Base-by-base conservation (phyloP, 805 yeast genomes). In the Grigorovia jiainica region DNA sequence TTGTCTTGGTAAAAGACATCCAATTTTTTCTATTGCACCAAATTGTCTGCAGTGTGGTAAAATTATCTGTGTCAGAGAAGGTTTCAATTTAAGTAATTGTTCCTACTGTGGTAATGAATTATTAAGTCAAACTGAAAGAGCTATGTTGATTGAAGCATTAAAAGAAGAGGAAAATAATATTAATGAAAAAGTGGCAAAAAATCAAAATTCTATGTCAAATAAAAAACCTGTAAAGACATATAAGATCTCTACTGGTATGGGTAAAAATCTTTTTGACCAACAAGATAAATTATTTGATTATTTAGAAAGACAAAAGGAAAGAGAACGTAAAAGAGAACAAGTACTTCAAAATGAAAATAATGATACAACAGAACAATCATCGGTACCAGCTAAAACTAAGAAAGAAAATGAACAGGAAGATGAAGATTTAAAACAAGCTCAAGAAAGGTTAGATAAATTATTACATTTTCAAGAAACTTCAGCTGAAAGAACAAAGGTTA, bases 1-100 rank as follows among this genome's bases (percentile, higher is more conserved):
- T 47, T 89, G 97, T 55, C 84, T 81, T 78, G 97, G 90, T 1
- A 75, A 82, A 0, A 68, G 83, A 45, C 98, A 92, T 56, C 95
- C 96, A 3, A 64, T 92, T 24, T 82, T 87, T 47, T 94, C 85
- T 43, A 73, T 82, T 48, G 92, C 94, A 2, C 97, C 98, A 1
- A 92, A 92, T 58, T 92, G 99, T 54, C 63, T 92, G 33, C 79
- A 82, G 45, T 92, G 99, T 60, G 99, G 99, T 9, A 85, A 87
- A 60, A 85, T 92, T 34, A 85, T 92, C 2, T 92, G 99, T 65
- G 71, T 73, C 4, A 80, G 79, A 51, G 97, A 92, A 56, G 97
- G 97, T 0, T 43, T 61, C 10, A 54, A 60, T 44, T 65, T 86
- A 19, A 92, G 89, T 45, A 92, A 92, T 3, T 92, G 99, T 55